Evolutionary conservation across 1,284 basidiomycete genomes (phyloP), one percentile per base, ranked within the genome.

Genomic region (Amylostereum areolatum): DNA sequence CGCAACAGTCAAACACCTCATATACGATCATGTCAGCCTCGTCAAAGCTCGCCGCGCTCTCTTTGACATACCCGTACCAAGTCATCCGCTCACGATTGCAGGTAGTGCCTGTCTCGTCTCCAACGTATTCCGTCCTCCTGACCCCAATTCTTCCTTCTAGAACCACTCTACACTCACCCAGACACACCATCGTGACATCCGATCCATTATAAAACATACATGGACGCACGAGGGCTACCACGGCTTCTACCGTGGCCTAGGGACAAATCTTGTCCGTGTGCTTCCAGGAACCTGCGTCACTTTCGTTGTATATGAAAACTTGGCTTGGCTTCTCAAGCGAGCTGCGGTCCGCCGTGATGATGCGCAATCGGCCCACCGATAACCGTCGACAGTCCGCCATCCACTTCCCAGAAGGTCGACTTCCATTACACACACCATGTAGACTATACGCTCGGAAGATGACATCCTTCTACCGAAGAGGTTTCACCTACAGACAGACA

Each of bases 201-300:
- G 84, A 4, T 72, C 80, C 29, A 92, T 89, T 48, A 84, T 97
- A 58, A 71, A 73, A 44, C 80, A 83, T 35, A 97, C 93, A 2
- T 98, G 85, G 77, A 65, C 70, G 31, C 74, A 85, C 52, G 95
- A 97, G 64, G 91, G 95, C 6, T 31, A 86, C 6, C 70, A 75
- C 46, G 96, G 92, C 0, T 98, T 99, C 66, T 99, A 98, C 70
- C 91, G 95, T 53, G 96, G 96, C 0, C 74, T 99, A 12, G 93
- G 85, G 4, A 94, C 93, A n/a, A 99, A 98, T 64, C 78, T 96
- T n/a, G 83, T 43, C 25, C 81, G 96, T 32, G 94, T 99, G 45
- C 75, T 99, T 7, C 96, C 96, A 0, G 96, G 96, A 24, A 99
- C 96, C 1, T 98, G 96, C 65, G 91, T 97, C 45, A 98, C 96